These are phyloP conservation scores for Thelonectria rubi DNA, from an alignment of 2,329 filamentous ascomycete genomes.

Conservation along the genomic window DNA sequence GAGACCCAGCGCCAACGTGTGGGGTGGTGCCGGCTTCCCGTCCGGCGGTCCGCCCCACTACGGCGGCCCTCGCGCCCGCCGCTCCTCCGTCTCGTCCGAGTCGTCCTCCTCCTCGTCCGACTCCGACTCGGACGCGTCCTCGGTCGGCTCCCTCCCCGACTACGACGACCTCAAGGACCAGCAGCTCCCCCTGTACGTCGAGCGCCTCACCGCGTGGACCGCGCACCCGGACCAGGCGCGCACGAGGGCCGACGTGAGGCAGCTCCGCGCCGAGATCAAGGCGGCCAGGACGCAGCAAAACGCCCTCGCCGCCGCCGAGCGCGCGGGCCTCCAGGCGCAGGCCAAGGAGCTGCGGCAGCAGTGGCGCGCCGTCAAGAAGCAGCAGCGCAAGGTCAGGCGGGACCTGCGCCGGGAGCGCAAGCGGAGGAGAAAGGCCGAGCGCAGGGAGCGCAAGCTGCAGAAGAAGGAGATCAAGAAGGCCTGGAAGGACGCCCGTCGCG, in stretches of 20 bases:
- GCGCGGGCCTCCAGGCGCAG: slow-evolving; percentile 52
- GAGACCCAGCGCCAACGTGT: slow-evolving; percentile 4
- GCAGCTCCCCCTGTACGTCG: slow-evolving; percentile 58
- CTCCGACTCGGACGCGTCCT: slow-evolving; percentile 45
- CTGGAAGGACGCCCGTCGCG: slow-evolving; percentile 43
- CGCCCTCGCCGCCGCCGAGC: slow-evolving; percentile 27
- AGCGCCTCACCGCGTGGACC: slow-evolving; percentile 59
- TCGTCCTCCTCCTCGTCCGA: slow-evolving; percentile 49
- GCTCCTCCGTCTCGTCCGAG: slow-evolving; percentile 49
- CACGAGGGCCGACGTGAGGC: slow-evolving; percentile 55
- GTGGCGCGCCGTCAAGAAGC: slow-evolving; percentile 50
- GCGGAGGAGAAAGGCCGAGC: slow-evolving; percentile 44
- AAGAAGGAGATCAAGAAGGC: slow-evolving; percentile 44
- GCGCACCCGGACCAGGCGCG: slow-evolving; percentile 59
- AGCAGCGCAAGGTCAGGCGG: slow-evolving; percentile 43
- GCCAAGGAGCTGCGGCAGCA: slow-evolving; percentile 55
- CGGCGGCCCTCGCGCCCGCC: slow-evolving; percentile 40
- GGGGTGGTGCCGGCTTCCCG: slow-evolving; percentile 20
- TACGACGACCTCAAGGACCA: slow-evolving; percentile 59
- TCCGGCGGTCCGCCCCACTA: slow-evolving; percentile 21
- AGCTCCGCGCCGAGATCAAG: slow-evolving; percentile 56
- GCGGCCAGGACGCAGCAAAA: slow-evolving; percentile 42
- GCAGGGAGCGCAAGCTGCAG: slow-evolving; percentile 45
- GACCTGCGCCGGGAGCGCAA: slow-evolving; percentile 45
- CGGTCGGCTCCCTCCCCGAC: slow-evolving; percentile 63